A percentile compares a stretch with the other conserved stretches of the same genome.
Evolutionary conservation across 352 stramenopile species (phyloP).

Genomic region (Pythium plurisporium): DNA sequence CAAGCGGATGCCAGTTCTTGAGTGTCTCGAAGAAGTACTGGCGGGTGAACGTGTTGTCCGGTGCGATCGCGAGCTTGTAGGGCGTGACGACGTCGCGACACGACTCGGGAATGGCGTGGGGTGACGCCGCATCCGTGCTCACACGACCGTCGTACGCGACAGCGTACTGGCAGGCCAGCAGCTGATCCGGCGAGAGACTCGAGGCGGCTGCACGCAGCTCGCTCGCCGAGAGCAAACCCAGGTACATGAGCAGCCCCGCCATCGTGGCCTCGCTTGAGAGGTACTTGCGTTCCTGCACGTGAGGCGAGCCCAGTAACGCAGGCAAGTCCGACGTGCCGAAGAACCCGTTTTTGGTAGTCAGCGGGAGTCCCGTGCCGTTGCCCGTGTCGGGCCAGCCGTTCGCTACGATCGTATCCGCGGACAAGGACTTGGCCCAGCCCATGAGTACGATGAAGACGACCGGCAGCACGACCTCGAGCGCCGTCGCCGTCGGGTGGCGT

Average conservation of each 20-base stretch:
- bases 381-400: conserved; percentile 46
- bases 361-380: conserved; percentile 18
- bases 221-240: conserved; percentile 33
- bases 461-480: conserved; percentile 63
- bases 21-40: conserved; percentile 47
- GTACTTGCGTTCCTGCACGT: conserved; percentile 27
- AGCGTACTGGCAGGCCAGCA: conserved; percentile 24
- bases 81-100: conserved; percentile 53
- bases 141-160: conserved; percentile 31
- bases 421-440: conserved; percentile 42
- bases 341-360: conserved; percentile 48
- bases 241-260: conserved; percentile 42
- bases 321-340: conserved; percentile 17
- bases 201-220: conserved; percentile 33
- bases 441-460: conserved; percentile 69
- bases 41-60: conserved; percentile 60
- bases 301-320: background rate
- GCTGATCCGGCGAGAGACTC: conserved; percentile 19
- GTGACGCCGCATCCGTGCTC: conserved; percentile 25
- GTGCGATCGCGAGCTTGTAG: conserved; percentile 72
- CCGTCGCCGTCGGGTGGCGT: conserved; percentile 52
- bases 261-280: conserved; percentile 49
- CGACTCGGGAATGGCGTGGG: conserved; percentile 36
- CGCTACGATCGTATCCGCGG: conserved; percentile 47
- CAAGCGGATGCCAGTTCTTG: conserved; percentile 53